Base-by-base conservation (phyloP, 179 eudicot species). In the Beta lomatogona region DNA sequence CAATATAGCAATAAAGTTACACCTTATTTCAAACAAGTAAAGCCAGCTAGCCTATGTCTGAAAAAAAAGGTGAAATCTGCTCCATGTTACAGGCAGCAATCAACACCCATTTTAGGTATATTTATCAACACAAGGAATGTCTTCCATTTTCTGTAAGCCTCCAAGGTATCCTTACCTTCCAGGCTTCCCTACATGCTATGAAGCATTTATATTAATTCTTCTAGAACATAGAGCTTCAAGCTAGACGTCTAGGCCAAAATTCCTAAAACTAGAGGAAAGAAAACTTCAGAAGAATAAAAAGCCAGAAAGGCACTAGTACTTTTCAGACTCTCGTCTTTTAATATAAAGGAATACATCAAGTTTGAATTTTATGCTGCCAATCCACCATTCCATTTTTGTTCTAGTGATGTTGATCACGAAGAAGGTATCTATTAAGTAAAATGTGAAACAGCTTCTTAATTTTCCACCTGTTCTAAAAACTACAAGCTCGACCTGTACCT, bases 321-420 rank as follows among this genome's bases (percentile, higher is more conserved):
- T 71, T 50, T 70, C 74, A 45, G 50, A n/a, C 79, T 22, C 9
- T 61, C 59, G 63, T 22, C 71, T 45, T 55, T 28, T 54, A 28
- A 36, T 22, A 54, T 55, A 54, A 25, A 73, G 48, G 5, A 22
- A 52, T 73, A 52, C 45, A 28, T 28, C 5, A 73, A 45, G n/a
- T 55, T 13, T 73, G 13, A 54, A 6, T 73, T 54, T 14, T 73
- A 44, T 16, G 53, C 73, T 69, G 15, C 53, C 69, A 25, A 25
- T 64, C 53, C 18, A 16, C 28, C 4, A 46, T 18, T 69, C 41
- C 28, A 64, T 69, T 19, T 41, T 68, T 44, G 6, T 44, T 45
- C 53, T 46, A 45, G 22, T 45, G 7, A 8, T 44, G 50, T 41
- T 41, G 54, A 6, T 18, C n/a, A 36, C 10, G 5, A 28, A 25